These are phyloP conservation scores for Aspergillus ochraceus DNA, from an alignment of 2,329 filamentous ascomycete genomes.

Conservation along the genomic window DNA sequence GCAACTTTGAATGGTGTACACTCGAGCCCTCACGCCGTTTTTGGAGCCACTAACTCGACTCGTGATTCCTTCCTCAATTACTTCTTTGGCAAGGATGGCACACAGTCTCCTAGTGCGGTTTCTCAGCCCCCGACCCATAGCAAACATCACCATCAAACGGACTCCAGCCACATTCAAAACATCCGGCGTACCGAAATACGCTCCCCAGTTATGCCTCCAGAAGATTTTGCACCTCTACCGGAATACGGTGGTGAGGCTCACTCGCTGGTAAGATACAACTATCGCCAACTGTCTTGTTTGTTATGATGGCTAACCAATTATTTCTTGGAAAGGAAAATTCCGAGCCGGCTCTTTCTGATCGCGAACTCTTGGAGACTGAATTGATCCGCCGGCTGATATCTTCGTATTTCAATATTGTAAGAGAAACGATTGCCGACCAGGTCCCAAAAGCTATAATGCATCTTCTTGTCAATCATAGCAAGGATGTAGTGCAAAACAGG, in stretches of 20 bases:
- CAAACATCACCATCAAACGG: conserved; percentile 73
- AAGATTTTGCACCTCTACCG: conserved; percentile 38
- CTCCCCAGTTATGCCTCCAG: conserved; percentile 45
- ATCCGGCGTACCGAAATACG: conserved; percentile 65
- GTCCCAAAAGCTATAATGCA: conserved; percentile 99
- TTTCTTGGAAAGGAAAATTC: conserved; percentile 44
- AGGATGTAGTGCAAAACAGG: conserved; percentile 95
- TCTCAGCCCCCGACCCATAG: conserved; percentile 43
- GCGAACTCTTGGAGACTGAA: conserved; percentile 95
- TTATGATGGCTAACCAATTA: conserved; percentile 6
- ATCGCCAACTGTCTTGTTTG: neutral
- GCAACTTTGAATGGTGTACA: conserved; percentile 67
- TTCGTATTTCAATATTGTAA: conserved; percentile 98
- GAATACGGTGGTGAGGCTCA: conserved; percentile 46
- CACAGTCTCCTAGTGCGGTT: conserved; percentile 47
- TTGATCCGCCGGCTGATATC: conserved; percentile 94
- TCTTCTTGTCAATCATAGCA: conserved; percentile 95
- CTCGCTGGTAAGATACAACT: conserved; percentile 47
- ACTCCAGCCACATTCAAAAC: conserved; percentile 81
- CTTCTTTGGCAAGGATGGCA: conserved; percentile 91
- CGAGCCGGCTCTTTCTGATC: conserved; percentile 88
- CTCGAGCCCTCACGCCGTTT: conserved; percentile 61
- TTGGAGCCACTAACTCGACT: conserved; percentile 63
- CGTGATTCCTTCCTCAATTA: conserved; percentile 96
- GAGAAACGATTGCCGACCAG: conserved; percentile 97